A percentile compares a stretch with the other conserved stretches of the same genome.
These are phyloP conservation scores for Trematosphaeria pertusa DNA, from an alignment of 2,329 filamentous ascomycete species.

Conservation along the genomic window DNA sequence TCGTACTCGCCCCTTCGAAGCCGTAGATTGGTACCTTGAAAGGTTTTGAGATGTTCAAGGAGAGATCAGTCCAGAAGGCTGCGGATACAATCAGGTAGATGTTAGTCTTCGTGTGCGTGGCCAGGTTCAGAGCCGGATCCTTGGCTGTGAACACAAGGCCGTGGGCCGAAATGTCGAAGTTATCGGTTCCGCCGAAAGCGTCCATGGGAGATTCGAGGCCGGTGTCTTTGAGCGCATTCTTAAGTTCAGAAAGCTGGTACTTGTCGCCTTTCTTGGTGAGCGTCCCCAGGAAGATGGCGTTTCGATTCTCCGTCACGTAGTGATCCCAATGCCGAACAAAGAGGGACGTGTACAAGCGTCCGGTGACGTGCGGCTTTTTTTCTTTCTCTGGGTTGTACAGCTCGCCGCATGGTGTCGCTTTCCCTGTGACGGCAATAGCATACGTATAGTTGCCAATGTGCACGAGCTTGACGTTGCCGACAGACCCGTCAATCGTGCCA, in stretches of 20 bases:
- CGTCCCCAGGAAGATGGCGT: conserved; percentile 75
- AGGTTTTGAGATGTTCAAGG: conserved; percentile 40
- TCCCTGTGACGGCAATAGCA: conserved; percentile 61
- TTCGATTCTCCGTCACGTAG: conserved; percentile 73
- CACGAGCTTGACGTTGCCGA: conserved; percentile 56
- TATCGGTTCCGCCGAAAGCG: conserved; percentile 79
- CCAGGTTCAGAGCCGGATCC: conserved; percentile 73
- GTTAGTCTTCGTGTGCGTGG: conserved; percentile 81
- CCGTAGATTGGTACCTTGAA: conserved; percentile 63
- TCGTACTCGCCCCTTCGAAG: conserved; percentile 69
- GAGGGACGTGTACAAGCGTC: conserved; percentile 74
- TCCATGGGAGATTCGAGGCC: conserved; percentile 71
- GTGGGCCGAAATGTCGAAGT: conserved; percentile 75
- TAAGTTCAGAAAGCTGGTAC: conserved; percentile 55
- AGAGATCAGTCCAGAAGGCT: conserved; percentile 57
- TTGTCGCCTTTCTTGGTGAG: conserved; percentile 49
- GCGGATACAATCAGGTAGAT: conserved; percentile 74
- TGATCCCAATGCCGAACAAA: conserved; percentile 86
- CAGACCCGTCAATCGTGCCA: conserved; percentile 55
- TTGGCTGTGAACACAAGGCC: conserved; percentile 79
- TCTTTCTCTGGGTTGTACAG: conserved; percentile 71
- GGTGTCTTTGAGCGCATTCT: conserved; percentile 69
- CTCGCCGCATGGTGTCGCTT: conserved; percentile 71
- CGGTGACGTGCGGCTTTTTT: conserved; percentile 67
- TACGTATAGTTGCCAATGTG: conserved; percentile 45